These are phyloP conservation scores for Colletotrichum scovillei DNA, from an alignment of 2,329 filamentous ascomycete species.

Conservation along the genomic window DNA sequence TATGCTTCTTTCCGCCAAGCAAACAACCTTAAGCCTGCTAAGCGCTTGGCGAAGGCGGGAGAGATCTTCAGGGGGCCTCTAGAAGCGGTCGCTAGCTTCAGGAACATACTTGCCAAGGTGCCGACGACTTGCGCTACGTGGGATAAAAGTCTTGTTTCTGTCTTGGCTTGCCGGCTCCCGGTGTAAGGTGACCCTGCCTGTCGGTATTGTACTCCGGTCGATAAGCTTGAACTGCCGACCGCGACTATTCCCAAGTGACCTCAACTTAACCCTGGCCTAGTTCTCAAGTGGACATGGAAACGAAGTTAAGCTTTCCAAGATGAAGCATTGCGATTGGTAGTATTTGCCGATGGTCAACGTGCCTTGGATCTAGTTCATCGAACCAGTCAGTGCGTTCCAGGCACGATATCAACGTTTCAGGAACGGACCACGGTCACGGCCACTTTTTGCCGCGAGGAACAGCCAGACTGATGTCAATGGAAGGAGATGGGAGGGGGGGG, in stretches of 20 bases:
- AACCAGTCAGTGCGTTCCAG: conserved; percentile 24
- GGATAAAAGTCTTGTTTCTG: not conserved
- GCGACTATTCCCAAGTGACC: not conserved
- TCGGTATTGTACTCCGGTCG: not conserved
- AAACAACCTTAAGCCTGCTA: conserved; percentile 1
- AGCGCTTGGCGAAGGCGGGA: not conserved
- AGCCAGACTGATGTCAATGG: not conserved
- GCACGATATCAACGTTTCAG: conserved; percentile 16
- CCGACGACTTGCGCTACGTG: not conserved
- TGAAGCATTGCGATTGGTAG: not conserved
- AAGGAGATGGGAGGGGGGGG: not conserved
- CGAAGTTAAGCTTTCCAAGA: conserved; percentile 1
- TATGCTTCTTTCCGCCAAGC: not conserved
- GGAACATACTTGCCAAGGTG: conserved; percentile 9
- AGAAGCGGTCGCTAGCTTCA: not conserved
- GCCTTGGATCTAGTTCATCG: not conserved
- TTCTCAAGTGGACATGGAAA: not conserved
- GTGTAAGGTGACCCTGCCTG: not conserved
- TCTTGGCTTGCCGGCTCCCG: not conserved
- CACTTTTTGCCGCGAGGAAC: not conserved
- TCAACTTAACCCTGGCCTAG: not conserved
- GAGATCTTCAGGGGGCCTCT: conserved; percentile 20
- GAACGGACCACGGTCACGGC: not conserved
- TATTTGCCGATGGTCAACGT: conserved; percentile 10
- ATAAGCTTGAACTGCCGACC: conserved; percentile 3